Evolutionary conservation across 371 early-diverging fungal species (phyloP).

Genomic region (Ordospora pajunii): DNA sequence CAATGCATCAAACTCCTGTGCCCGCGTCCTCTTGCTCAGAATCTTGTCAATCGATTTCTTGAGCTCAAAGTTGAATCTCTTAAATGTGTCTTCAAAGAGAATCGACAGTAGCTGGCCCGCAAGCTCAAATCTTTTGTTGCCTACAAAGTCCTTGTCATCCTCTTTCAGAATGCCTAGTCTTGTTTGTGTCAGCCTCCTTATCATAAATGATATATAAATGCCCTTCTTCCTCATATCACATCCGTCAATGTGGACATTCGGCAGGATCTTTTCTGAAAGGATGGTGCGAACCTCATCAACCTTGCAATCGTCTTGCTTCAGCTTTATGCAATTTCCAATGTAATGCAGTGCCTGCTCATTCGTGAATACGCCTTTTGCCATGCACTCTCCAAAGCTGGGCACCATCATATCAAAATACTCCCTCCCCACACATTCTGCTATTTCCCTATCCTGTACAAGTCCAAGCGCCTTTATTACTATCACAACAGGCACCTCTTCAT

Average conservation of each 20-base stretch:
- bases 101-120: conserved; percentile 92
- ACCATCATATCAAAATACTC: conserved; percentile 72
- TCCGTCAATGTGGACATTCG: conserved; percentile 80
- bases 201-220: conserved; percentile 88
- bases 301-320: conserved; percentile 32
- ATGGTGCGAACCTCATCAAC: conserved; percentile 81
- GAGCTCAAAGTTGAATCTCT: conserved; percentile 77
- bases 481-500: conserved; percentile 78
- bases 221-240: conserved; percentile 68
- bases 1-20: conserved; percentile 84
- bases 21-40: conserved; percentile 78
- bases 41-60: conserved; percentile 72
- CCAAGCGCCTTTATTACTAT: conserved; percentile 65
- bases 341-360: conserved; percentile 66
- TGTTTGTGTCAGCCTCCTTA: conserved; percentile 81
- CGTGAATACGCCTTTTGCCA: conserved; percentile 67
- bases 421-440: conserved; percentile 76
- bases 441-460: conserved; percentile 81
- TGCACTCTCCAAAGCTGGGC: conserved; percentile 77
- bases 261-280: conserved; percentile 77
- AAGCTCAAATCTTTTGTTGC: conserved; percentile 94
- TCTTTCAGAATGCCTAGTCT: conserved; percentile 68
- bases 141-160: conserved; percentile 98
- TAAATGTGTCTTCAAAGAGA: conserved; percentile 98
- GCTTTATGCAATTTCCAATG: conserved; percentile 36